These are phyloP conservation scores for Picochlorum sp. DNA, from an alignment of 139 green algal genomes.

Conservation along the genomic window DNA sequence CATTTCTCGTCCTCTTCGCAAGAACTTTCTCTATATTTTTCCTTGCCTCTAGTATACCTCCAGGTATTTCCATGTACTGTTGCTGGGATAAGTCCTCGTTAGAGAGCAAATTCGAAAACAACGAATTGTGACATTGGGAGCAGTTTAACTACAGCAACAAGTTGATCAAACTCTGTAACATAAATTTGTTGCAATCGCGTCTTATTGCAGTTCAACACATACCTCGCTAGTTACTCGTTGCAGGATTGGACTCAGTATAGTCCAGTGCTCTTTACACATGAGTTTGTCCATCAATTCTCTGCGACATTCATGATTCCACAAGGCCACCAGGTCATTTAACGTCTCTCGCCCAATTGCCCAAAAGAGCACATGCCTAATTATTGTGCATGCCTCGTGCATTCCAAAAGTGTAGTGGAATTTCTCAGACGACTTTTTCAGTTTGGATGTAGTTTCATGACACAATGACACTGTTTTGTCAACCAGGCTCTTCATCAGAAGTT, in stretches of 20 bases:
- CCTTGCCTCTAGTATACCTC: neutral
- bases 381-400: too few species aligned
- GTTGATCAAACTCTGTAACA: too few species aligned
- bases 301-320: neutral
- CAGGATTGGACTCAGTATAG: too few species aligned
- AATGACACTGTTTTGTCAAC: conserved; percentile 1
- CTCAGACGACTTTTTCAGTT: too few species aligned
- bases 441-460: neutral
- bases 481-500: neutral
- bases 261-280: neutral
- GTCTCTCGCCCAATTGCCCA: too few species aligned
- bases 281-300: neutral
- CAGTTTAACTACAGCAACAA: conserved; percentile 68
- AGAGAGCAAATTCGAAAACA: too few species aligned
- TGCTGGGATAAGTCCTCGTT: too few species aligned
- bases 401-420: too few species aligned
- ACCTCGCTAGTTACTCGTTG: too few species aligned
- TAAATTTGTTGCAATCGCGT: too few species aligned
- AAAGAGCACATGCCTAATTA: too few species aligned
- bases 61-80: neutral
- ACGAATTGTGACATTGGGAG: conserved; percentile 18
- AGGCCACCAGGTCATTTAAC: too few species aligned
- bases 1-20: neutral
- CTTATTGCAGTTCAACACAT: conserved; percentile 34
- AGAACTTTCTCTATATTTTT: neutral